Base-by-base conservation (phyloP, 129 eudicot species). In the Flaveria robusta region DNA sequence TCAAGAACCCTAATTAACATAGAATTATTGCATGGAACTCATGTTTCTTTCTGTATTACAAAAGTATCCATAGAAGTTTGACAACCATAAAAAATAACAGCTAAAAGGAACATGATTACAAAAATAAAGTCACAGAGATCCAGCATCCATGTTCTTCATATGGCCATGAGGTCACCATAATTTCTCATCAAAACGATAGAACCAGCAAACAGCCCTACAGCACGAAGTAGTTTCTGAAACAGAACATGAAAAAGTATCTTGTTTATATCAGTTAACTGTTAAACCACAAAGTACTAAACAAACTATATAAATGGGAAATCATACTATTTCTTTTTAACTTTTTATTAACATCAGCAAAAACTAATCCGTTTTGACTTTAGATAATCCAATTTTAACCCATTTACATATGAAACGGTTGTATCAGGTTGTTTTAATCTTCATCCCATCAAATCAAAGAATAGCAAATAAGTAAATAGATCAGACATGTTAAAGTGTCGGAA, bases 91-190 rank as follows among this genome's bases (percentile, higher is more conserved):
- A 37, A 26, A 52, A 42, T 34, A 66, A 65, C 27, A 39, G 29
- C 49, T 76, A 34, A 9, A 6, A 14, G 2, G 15, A 66, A 37
- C 23, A 50, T n/a, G 43, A 31, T 14, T 3, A 16, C 11, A 9
- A 11, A 39, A 3, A 12, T 16, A 41, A 20, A 8, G 27, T 23
- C 2, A 19, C 41, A 43, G 26, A 65, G 50, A 42, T 65, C 74
- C 78, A 54, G 47, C 47, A 46, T 79, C 68, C 39, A 23, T 47
- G 19, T 64, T 47, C 52, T 80, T 55, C 74, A 79, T 9, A 79
- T 51, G 37, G 88, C 83, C 88, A 81, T 77, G 43, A 85, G 85
- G 59, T 85, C 88, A 62, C 85, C 88, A 74, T 72, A 85, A 41
- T 78, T 72, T 27, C 88, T 74, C 88, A 85, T 85, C 56, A 85